These are phyloP conservation scores for Pontederia crassipes DNA, from an alignment of 176 grass and related monocot genomes.

Conservation along the genomic window DNA sequence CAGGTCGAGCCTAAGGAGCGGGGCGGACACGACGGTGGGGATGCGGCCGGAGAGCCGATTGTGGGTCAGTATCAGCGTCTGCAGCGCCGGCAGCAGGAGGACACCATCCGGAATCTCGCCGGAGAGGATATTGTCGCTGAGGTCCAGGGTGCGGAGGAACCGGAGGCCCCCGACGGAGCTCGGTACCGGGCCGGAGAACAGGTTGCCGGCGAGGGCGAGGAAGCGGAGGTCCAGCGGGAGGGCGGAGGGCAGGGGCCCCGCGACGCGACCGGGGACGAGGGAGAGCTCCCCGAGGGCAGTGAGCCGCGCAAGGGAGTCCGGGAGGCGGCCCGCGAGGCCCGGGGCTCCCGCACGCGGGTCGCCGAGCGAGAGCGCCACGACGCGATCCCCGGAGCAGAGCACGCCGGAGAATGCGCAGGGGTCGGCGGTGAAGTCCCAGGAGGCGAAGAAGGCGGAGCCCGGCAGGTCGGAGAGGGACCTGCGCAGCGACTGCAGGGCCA, in stretches of 20 bases:
- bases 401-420: conserved; percentile 11
- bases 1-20: conserved; percentile 13
- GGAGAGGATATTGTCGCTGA: conserved; percentile 10
- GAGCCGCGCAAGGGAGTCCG: background rate
- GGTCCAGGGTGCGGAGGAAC: conserved; percentile 11
- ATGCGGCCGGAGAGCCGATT: conserved; percentile 11
- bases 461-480: conserved; percentile 12
- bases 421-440: conserved; percentile 16
- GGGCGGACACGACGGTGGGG: background rate
- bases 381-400: conserved; percentile 10
- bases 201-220: conserved; percentile 12
- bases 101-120: background rate
- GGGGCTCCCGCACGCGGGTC: conserved; percentile 9
- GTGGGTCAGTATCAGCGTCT: background rate
- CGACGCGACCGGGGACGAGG: conserved; percentile 18
- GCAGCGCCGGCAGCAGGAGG: conserved; percentile 1
- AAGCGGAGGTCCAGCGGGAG: conserved; percentile 10
- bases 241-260: conserved; percentile 4
- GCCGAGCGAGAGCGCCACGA: conserved; percentile 11
- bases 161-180: conserved; percentile 4
- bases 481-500: conserved; percentile 12
- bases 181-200: conserved; percentile 1
- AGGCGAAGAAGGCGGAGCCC: conserved; percentile 6
- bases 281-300: conserved; percentile 16
- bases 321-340: background rate